Evolutionary conservation across 1,139 yeast genomes (phyloP).

Genomic region (Geotrichum fermentans): DNA sequence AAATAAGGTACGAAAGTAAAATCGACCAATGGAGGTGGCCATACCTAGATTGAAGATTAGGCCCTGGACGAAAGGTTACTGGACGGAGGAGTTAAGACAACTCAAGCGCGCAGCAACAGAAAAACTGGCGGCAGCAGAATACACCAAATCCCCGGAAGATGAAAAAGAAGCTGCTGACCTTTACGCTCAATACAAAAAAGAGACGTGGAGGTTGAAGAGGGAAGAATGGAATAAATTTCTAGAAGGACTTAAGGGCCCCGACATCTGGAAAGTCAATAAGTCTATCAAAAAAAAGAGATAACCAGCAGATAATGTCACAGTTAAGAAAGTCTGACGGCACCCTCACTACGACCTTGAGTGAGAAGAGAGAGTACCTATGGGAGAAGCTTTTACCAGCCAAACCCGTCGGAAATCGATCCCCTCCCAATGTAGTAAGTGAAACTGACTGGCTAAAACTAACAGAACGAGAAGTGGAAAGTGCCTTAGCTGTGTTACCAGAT

Average conservation of each 20-base stretch:
- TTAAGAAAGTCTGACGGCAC: slow-evolving; percentile 6
- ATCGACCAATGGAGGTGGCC: background rate
- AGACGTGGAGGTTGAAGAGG: no score
- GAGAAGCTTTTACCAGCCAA: slow-evolving; percentile 2
- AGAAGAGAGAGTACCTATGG: background rate
- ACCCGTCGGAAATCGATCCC: no score
- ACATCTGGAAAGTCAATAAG: background rate
- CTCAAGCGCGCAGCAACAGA: no score
- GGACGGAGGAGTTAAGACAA: background rate
- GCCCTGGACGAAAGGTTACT: background rate
- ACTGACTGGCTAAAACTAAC: no score
- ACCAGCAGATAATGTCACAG: background rate
- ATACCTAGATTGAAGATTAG: background rate
- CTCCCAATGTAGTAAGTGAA: no score
- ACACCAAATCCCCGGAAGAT: no score
- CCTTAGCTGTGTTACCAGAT: slow-evolving; percentile 1
- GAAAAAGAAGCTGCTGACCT: no score
- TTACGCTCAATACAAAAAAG: no score
- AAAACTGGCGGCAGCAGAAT: no score
- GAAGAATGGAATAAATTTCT: background rate
- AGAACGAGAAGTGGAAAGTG: background rate
- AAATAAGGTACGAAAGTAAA: no score
- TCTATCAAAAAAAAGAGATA: background rate
- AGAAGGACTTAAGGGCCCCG: background rate
- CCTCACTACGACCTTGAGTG: background rate